Percentiles rank a stretch among this genome's conserved stretches.
phyloP scores from a whole-genome alignment of 371 early-diverging fungal species.

The Nematocida homosporus region DNA sequence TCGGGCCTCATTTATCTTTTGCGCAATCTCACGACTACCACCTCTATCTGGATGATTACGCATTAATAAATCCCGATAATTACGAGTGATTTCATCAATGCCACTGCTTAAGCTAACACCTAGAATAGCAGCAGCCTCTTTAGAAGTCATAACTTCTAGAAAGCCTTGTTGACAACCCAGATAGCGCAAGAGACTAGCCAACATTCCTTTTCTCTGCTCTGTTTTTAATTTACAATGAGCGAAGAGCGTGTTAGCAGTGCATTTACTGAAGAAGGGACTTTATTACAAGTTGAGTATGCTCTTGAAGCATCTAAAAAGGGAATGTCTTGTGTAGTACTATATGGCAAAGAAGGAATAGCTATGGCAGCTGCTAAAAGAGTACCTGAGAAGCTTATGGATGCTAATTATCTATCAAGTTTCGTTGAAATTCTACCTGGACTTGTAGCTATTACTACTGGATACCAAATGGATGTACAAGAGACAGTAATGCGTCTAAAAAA shows the following conservation, averaged over 20 bases:
- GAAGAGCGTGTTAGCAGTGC: constrained; percentile 56
- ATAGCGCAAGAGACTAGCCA: constrained; percentile 9
- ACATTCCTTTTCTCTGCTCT: constrained; percentile 4
- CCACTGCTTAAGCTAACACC: background rate
- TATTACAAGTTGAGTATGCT: constrained; percentile 67
- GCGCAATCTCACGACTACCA: constrained; percentile 39
- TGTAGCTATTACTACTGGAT: constrained; percentile 62
- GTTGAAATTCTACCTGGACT: constrained; percentile 47
- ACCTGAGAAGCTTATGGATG: constrained; percentile 57
- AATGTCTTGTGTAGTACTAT: constrained; percentile 60
- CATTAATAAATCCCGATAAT: constrained; percentile 30
- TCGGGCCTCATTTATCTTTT: constrained; percentile 50
- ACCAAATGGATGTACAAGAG: constrained; percentile 59
- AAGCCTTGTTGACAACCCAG: constrained; percentile 30
- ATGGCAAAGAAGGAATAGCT: constrained; percentile 54
- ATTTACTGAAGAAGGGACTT: constrained; percentile 66
- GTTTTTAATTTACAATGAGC: constrained; percentile 30
- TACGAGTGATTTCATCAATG: background rate
- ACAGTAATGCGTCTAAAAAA: constrained; percentile 49
- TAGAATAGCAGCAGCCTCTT: constrained; percentile 30
- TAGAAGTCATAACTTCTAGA: constrained; percentile 21
- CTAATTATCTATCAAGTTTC: constrained; percentile 51
- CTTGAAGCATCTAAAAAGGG: constrained; percentile 66
- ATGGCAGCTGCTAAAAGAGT: constrained; percentile 59
- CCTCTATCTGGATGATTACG: constrained; percentile 46